Conservation (phyloP, 2,329 filamentous ascomycete species). For the Stachybotrys chartarum region DNA sequence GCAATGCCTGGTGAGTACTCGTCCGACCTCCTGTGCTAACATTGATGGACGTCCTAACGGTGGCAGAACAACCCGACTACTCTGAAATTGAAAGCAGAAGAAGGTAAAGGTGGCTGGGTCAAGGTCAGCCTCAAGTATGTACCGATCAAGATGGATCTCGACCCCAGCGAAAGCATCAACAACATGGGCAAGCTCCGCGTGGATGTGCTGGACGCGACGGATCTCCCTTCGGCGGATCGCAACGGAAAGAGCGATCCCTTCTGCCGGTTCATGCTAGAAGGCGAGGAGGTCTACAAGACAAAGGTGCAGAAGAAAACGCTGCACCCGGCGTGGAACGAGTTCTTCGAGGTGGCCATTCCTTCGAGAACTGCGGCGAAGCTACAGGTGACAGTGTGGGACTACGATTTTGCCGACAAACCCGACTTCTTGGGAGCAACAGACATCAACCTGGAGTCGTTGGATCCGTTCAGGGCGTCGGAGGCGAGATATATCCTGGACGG, state of each 20-base stretch:
- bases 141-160: conserved; percentile 86
- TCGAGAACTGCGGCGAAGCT: conserved; percentile 84
- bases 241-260: conserved; percentile 98
- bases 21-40: background rate
- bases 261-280: conserved; percentile 89
- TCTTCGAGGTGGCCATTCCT: conserved; percentile 76
- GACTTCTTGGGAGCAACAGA: conserved; percentile 75
- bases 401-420: conserved; percentile 93
- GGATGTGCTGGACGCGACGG: conserved; percentile 78
- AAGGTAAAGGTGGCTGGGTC: conserved; percentile 70
- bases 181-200: conserved; percentile 95
- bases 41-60: background rate
- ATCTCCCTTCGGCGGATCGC: conserved; percentile 88
- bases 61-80: conserved; percentile 81
- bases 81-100: conserved; percentile 69
- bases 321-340: conserved; percentile 92
- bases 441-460: conserved; percentile 72
- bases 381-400: conserved; percentile 79
- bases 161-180: conserved; percentile 95
- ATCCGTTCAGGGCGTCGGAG: conserved; percentile 79
- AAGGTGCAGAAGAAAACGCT: conserved; percentile 96
- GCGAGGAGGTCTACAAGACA: conserved; percentile 87
- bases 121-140: conserved; percentile 93
- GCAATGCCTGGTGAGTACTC: conserved; percentile 65
- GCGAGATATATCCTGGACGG: conserved; percentile 72